phyloP scores from a whole-genome alignment of 257 asterid species.

The Datura wrightii region DNA sequence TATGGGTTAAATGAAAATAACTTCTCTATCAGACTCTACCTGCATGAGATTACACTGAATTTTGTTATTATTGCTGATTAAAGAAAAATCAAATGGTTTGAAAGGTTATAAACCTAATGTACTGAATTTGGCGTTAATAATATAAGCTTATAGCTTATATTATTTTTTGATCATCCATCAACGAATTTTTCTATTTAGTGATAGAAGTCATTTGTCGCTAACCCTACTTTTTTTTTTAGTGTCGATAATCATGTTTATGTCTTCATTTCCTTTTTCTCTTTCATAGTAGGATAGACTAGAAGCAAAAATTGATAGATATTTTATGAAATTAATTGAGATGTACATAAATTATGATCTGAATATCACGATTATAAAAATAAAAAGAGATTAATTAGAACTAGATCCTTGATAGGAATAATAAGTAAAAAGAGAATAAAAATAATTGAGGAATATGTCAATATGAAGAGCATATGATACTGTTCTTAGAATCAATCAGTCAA shows the following conservation, averaged over 20 bases:
- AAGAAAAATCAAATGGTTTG: not conserved
- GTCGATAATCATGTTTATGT: not conserved
- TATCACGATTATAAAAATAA: no score
- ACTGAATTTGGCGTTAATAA: not conserved
- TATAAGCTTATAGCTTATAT: not conserved
- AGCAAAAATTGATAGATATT: not conserved
- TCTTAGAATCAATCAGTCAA: not conserved
- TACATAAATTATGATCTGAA: no score
- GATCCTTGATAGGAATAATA: not conserved
- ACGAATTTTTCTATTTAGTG: no score
- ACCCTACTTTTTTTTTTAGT: not conserved
- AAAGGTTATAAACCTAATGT: not conserved
- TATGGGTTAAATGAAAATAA: no score
- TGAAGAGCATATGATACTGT: not conserved
- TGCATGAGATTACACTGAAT: no score
- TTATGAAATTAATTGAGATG: no score
- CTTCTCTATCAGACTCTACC: no score
- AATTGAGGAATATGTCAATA: slow-evolving; percentile 9
- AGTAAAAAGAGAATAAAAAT: not conserved
- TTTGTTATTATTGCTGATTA: no score
- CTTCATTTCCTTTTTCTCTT: not conserved
- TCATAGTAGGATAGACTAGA: not conserved
- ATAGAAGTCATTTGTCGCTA: not conserved
- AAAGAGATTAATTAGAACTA: not conserved
- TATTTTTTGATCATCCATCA: no score